A percentile compares a stretch with the other conserved stretches of the same genome.
phyloP scores from a whole-genome alignment of 1,139 yeast genomes.

The Geotrichum klebahnii region DNA sequence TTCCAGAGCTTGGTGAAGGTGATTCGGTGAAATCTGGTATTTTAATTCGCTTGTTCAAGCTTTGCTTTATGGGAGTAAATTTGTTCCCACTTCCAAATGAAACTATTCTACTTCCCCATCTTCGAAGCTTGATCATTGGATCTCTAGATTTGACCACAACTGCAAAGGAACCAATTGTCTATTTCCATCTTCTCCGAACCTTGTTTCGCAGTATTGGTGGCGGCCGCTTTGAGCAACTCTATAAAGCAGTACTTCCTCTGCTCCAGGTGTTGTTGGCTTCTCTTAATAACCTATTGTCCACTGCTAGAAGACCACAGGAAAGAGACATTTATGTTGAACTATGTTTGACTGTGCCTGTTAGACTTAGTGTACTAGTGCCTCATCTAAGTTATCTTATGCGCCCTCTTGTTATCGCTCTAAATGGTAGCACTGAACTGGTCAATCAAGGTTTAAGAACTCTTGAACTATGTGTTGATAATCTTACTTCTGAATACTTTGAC shows the following conservation, averaged over 20 bases:
- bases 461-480: constrained; percentile 93
- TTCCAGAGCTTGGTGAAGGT: constrained; percentile 75
- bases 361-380: constrained; percentile 88
- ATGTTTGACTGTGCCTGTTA: constrained; percentile 91
- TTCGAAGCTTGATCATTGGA: constrained; percentile 74
- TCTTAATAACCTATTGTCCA: constrained; percentile 72
- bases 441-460: constrained; percentile 91
- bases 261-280: constrained; percentile 82
- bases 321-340: constrained; percentile 90
- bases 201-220: constrained; percentile 93
- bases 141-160: constrained; percentile 76
- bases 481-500: constrained; percentile 94
- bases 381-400: constrained; percentile 82
- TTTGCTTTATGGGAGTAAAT: constrained; percentile 93
- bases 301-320: constrained; percentile 84
- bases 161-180: constrained; percentile 89
- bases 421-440: constrained; percentile 86
- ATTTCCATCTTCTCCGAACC: constrained; percentile 82
- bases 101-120: constrained; percentile 78
- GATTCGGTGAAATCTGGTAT: constrained; percentile 77
- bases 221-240: constrained; percentile 85
- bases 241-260: constrained; percentile 88
- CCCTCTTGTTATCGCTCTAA: constrained; percentile 85
- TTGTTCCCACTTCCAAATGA: constrained; percentile 86
- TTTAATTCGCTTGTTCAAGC: constrained; percentile 76